Conservation (phyloP, 2,329 filamentous ascomycete species). For the Stemphylium vesicarium region DNA sequence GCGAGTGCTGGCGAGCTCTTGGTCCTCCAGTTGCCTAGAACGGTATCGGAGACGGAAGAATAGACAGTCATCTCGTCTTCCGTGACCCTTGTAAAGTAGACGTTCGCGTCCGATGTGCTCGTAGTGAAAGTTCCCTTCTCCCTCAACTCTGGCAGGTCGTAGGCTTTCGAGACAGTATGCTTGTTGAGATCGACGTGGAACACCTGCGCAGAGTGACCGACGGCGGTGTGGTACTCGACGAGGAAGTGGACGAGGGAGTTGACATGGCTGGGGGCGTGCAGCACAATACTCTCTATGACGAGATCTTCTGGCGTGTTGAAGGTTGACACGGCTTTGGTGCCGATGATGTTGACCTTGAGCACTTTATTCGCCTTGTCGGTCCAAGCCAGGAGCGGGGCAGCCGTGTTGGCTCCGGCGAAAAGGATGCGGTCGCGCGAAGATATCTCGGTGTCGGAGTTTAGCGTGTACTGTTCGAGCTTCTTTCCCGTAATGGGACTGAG, state of each 20-base stretch:
- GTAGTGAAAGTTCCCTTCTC: conserved; percentile 79
- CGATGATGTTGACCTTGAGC: conserved; percentile 74
- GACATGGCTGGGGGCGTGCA: conserved; percentile 76
- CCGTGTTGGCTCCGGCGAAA: conserved; percentile 77
- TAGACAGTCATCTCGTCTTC: conserved; percentile 74
- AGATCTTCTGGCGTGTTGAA: conserved; percentile 53
- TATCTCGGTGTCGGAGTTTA: conserved; percentile 78
- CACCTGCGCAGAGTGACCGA: conserved; percentile 80
- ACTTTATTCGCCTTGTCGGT: conserved; percentile 67
- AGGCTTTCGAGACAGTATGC: conserved; percentile 74
- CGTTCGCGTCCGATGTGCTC: conserved; percentile 77
- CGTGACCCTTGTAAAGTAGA: conserved; percentile 87
- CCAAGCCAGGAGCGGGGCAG: conserved; percentile 78
- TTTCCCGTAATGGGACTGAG: conserved; percentile 76
- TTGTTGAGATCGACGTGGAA: conserved; percentile 80
- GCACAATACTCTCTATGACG: conserved; percentile 58
- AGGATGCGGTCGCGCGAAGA: conserved; percentile 68
- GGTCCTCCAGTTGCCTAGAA: conserved; percentile 76
- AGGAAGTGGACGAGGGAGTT: conserved; percentile 83
- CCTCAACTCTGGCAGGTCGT: conserved; percentile 74
- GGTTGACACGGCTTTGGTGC: conserved; percentile 52
- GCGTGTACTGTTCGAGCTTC: conserved; percentile 71
- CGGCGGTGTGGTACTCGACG: conserved; percentile 75
- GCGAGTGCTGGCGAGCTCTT: conserved; percentile 49
- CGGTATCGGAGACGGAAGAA: conserved; percentile 76